A percentile compares a stretch with the other conserved stretches of the same genome.
These are phyloP conservation scores for Podospora comata DNA, from an alignment of 495 filamentous ascomycete species.

Conservation along the genomic window DNA sequence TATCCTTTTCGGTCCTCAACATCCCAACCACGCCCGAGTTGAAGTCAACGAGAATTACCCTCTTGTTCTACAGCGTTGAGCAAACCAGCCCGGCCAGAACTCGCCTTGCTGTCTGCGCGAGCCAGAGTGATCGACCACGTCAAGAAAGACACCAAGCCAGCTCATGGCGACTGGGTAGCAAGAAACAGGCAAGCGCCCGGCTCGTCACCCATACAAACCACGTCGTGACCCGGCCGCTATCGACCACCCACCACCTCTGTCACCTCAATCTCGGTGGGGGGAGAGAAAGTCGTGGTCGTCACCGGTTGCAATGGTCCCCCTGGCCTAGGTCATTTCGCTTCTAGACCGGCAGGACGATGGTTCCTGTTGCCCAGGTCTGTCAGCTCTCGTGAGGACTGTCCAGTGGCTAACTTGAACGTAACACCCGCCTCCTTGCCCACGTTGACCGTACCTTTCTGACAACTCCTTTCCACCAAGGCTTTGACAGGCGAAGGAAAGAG, in stretches of 20 bases:
- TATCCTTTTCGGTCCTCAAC: neutral
- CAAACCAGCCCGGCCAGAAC: neutral
- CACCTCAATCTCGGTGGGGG: neutral
- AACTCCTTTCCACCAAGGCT: neutral
- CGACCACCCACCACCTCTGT: neutral
- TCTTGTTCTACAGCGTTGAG: neutral
- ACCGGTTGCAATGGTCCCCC: neutral
- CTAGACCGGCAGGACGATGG: neutral
- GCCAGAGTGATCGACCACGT: neutral
- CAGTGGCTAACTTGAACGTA: neutral
- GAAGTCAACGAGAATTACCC: neutral
- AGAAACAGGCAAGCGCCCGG: neutral
- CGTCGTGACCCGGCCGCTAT: neutral
- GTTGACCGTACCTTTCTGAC: neutral
- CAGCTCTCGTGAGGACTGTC: neutral
- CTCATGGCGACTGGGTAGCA: neutral
- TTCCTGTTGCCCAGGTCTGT: neutral
- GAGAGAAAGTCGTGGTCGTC: neutral
- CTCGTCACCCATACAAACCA: neutral
- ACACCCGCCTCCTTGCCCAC: neutral
- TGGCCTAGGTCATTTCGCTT: neutral
- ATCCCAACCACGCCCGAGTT: too few relatives aligned
- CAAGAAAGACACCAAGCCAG: neutral
- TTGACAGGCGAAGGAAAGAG: neutral
- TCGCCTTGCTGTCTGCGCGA: neutral